Base-by-base conservation (phyloP, 306 rosid species). In the Corylus avellana region DNA sequence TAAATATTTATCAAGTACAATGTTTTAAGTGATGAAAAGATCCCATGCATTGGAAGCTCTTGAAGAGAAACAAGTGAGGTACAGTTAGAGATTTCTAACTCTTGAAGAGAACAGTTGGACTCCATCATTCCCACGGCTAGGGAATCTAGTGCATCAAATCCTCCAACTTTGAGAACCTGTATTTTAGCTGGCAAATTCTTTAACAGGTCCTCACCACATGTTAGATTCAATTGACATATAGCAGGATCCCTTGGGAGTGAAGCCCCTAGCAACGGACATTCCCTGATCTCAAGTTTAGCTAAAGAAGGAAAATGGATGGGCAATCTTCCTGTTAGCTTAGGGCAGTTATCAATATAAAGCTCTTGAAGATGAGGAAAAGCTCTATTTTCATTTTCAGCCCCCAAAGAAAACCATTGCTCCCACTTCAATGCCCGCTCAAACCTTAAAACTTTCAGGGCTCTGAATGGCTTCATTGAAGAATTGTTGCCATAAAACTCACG, bases 401-500 rank as follows among this genome's bases (percentile, higher is more conserved):
- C 61, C 74, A 29, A 20, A 13, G 17, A 0, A 32, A 64, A 2
- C 81, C 81, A 78, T 32, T 61, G 37, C 0, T 72, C 47, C 82
- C 66, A 79, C 1, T 25, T 70, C 7, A 0, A 8, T 67, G 72
- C 61, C 2, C 37, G 9, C n/a, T 6, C 0, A 0, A 79, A 72
- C 51, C 22, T 37, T 51, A 79, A 14, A 57, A 20, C 12, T 51
- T 72, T 61, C 0, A 79, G 22, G 10, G 64, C 54, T 72, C 62
- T 20, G 39, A 51, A 79, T 1, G 73, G 1, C 18, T 35, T 32
- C 37, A 11, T 4, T 11, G n/a, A n/a, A 47, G 27, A 59, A 44
- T 4, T 61, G n/a, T 55, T 35, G 5, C 77, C 82, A 57, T 22
- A 72, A 35, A 78, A 78, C 4, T 78, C 61, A 32, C 27, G 29